A percentile compares a stretch with the other conserved stretches of the same genome.
Evolutionary conservation across 371 early-diverging fungal genomes (phyloP).

Genomic region (Mucor lusitanicus): DNA sequence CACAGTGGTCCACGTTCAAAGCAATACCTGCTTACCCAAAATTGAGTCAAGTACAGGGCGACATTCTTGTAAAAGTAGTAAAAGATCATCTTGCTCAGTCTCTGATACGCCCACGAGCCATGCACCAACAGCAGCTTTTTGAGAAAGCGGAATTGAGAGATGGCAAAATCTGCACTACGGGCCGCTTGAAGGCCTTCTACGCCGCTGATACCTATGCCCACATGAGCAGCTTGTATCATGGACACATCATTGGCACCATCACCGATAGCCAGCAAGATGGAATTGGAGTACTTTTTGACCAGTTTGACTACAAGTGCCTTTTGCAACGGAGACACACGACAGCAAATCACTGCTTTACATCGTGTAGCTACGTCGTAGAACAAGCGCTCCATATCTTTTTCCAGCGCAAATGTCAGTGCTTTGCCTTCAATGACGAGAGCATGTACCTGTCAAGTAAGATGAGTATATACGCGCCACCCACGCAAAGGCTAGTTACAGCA

Average conservation of each 20-base stretch:
- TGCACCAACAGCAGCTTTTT: slow-evolving; percentile 88
- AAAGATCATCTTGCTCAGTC: slow-evolving; percentile 84
- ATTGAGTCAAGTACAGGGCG: slow-evolving; percentile 94
- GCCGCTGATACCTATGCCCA: slow-evolving; percentile 96
- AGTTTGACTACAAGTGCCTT: slow-evolving; percentile 90
- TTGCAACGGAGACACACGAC: slow-evolving; percentile 92
- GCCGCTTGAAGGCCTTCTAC: slow-evolving; percentile 97
- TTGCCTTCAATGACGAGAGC: slow-evolving; percentile 75
- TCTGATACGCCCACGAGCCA: slow-evolving; percentile 91
- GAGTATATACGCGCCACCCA: no score
- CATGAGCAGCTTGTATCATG: slow-evolving; percentile 97
- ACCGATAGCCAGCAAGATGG: slow-evolving; percentile 88
- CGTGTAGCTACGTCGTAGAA: slow-evolving; percentile 75
- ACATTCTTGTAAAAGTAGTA: slow-evolving; percentile 97
- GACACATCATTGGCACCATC: slow-evolving; percentile 99
- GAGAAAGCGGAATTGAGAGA: slow-evolving; percentile 90
- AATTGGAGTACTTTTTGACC: slow-evolving; percentile 75
- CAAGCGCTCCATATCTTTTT: slow-evolving; percentile 60
- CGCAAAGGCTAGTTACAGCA: no score
- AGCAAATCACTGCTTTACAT: slow-evolving; percentile 88
- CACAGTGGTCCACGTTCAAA: background rate
- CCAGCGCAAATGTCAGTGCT: slow-evolving; percentile 65
- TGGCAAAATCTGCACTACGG: slow-evolving; percentile 94
- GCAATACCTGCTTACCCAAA: slow-evolving; percentile 66
- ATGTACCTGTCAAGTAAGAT: slow-evolving; percentile 31